A percentile compares a stretch with the other conserved stretches of the same genome.
Conservation (phyloP, 176 grass and related monocot species). For the sorghum (Sorghum bicolor) region Sorghum_bicolor_NCBIv3 NC_012877.2:327001-327500, state of each 20-base stretch:
- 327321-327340: no score
- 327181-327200: background rate
- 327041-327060: slow-evolving; percentile 99
- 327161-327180: background rate
- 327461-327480: background rate
- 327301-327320: background rate
- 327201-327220: background rate
- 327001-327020: slow-evolving; percentile 26
- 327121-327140: background rate
- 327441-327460: background rate
- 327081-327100: slow-evolving; percentile 62
- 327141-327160: background rate
- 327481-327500: no score
- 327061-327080: slow-evolving; percentile 98
- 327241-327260: background rate
- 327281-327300: background rate
- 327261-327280: background rate
- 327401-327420: background rate
- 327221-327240: background rate
- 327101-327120: background rate
- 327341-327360: no score
- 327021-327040: slow-evolving; percentile 97
- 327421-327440: background rate
- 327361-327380: no score
- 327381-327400: background rate